These are phyloP conservation scores for Jatropha podagrica DNA, from an alignment of 441 rosid species.

Conservation along the genomic window DNA sequence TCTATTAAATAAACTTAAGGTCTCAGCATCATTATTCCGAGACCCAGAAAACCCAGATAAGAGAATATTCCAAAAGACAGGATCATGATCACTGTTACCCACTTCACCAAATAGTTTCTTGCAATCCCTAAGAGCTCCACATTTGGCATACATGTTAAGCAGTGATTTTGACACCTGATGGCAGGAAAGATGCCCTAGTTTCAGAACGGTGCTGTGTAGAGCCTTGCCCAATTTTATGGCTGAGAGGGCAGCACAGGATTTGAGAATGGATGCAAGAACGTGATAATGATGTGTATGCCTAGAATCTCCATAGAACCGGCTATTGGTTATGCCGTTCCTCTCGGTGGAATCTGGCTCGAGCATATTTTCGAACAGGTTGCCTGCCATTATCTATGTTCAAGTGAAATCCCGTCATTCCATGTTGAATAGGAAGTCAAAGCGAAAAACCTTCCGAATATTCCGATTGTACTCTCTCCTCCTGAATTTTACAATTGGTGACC, in stretches of 20 bases:
- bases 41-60: conserved; percentile 64
- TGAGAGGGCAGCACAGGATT: conserved; percentile 56
- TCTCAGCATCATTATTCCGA: conserved; percentile 38
- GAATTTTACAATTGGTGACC: background rate
- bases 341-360: conserved; percentile 26
- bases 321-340: conserved; percentile 21
- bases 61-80: conserved; percentile 81
- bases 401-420: no score
- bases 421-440: background rate
- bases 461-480: background rate
- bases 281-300: conserved; percentile 40
- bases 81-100: conserved; percentile 47
- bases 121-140: conserved; percentile 56
- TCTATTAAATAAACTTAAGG: conserved; percentile 48
- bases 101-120: conserved; percentile 52
- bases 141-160: conserved; percentile 83
- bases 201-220: conserved; percentile 47
- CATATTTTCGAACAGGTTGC: conserved; percentile 40
- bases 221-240: conserved; percentile 47
- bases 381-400: background rate
- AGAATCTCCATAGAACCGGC: conserved; percentile 17
- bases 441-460: background rate
- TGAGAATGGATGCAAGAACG: conserved; percentile 51
- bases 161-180: conserved; percentile 58
- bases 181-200: conserved; percentile 58